These are phyloP conservation scores for Coemansia sp. DNA, from an alignment of 192 early-diverging fungal species.

Conservation along the genomic window DNA sequence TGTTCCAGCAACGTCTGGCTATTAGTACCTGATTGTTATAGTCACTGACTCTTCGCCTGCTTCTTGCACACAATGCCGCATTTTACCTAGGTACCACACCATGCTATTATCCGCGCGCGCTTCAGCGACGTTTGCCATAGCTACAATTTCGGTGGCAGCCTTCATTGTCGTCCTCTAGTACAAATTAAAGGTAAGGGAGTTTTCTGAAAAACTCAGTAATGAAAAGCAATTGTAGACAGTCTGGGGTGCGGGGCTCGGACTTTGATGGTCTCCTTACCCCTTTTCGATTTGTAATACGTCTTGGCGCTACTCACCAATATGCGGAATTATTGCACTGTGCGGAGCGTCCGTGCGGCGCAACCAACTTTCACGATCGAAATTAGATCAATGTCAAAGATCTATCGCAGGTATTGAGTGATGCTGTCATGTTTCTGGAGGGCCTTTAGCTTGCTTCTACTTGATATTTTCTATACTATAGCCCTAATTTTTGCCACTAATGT, in stretches of 20 bases:
- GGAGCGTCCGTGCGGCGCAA: not conserved
- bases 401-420: no score
- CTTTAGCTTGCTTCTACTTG: no score
- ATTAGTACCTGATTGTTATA: not conserved
- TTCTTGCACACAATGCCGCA: not conserved
- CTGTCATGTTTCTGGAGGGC: no score
- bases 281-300: not conserved
- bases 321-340: not conserved
- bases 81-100: constrained; percentile 41
- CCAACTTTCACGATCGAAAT: not conserved
- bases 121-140: not conserved
- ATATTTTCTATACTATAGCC: not conserved
- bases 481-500: not conserved
- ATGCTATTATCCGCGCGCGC: constrained; percentile 4
- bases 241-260: not conserved
- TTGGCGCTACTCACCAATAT: not conserved
- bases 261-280: not conserved
- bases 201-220: not conserved
- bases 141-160: not conserved
- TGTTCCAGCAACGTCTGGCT: not conserved
- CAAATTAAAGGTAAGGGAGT: not conserved
- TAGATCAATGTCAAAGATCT: not conserved
- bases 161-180: not conserved
- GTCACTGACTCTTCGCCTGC: not conserved
- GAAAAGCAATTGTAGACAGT: not conserved